Conservation (phyloP, 352 stramenopile species). For the Pilasporangium apinafurcum region DNA sequence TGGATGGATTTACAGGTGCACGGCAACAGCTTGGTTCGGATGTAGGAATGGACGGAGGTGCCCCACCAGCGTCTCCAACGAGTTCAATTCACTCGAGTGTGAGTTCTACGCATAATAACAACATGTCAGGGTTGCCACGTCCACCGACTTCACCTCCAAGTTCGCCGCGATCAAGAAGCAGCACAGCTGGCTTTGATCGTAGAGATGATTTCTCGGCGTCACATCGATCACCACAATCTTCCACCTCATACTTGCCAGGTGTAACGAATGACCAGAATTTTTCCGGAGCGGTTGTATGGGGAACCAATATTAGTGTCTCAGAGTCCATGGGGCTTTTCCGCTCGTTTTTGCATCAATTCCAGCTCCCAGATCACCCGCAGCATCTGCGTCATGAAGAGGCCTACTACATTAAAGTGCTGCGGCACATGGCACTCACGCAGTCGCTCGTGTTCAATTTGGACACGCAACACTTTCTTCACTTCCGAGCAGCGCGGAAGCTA, state of each 20-base stretch:
- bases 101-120: conserved; percentile 17
- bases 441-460: conserved; percentile 89
- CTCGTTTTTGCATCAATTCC: conserved; percentile 85
- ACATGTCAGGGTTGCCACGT: conserved; percentile 30
- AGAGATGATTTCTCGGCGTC: conserved; percentile 29
- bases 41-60: conserved; percentile 1
- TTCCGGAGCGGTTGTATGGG: conserved; percentile 88
- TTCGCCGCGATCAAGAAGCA: conserved; percentile 43
- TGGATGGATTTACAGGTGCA: conserved; percentile 43
- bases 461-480: conserved; percentile 87
- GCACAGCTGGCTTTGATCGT: conserved; percentile 10
- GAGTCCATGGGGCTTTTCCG: conserved; percentile 90
- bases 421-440: conserved; percentile 72
- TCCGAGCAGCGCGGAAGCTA: conserved; percentile 72
- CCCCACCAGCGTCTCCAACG: conserved; percentile 28
- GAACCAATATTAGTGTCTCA: conserved; percentile 91
- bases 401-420: conserved; percentile 78
- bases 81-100: conserved; percentile 29
- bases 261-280: conserved; percentile 47
- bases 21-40: conserved; percentile 8
- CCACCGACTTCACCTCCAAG: conserved; percentile 58
- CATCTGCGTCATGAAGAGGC: conserved; percentile 25
- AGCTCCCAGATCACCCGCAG: conserved; percentile 18
- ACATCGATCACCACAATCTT: conserved; percentile 12
- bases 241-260: conserved; percentile 4